Percentiles rank a stretch among this genome's conserved stretches.
These are phyloP conservation scores for Camelina laxa DNA, from an alignment of 345 rosid species.

Conservation along the genomic window DNA sequence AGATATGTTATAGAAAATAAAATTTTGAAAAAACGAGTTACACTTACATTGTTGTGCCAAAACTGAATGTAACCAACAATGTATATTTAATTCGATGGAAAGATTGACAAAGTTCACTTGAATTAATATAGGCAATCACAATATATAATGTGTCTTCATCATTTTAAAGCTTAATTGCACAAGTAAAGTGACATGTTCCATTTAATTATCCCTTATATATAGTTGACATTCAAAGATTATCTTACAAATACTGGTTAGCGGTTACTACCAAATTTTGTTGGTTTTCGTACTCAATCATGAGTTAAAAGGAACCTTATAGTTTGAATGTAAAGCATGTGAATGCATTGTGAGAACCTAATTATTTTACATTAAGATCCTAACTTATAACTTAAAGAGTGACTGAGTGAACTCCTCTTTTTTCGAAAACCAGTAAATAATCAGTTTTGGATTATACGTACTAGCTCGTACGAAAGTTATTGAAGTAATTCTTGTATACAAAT, in stretches of 20 bases:
- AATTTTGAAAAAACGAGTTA: not conserved
- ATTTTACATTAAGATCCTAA: not conserved
- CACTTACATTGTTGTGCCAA: not conserved
- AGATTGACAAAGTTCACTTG: not conserved
- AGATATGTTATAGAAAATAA: not conserved
- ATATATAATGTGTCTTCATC: not conserved
- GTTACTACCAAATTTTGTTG: no score
- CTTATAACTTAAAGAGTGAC: not conserved
- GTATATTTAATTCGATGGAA: not conserved
- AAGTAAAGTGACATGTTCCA: no score
- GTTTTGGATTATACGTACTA: slow-evolving; percentile 16
- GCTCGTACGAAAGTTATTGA: not conserved
- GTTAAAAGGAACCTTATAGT: not conserved
- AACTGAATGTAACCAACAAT: not conserved
- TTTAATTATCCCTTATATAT: no score
- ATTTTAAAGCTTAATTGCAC: no score
- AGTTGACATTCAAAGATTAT: not conserved
- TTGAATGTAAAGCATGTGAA: not conserved
- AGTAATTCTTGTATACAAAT: not conserved
- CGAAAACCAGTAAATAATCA: not conserved
- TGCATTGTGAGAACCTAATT: not conserved
- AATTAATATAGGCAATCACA: not conserved
- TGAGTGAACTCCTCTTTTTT: not conserved
- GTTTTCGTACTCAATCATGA: not conserved
- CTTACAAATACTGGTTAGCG: not conserved